Evolutionary conservation across 129 eudicot species (phyloP).

Genomic region (Gnaphalium uliginosum): DNA sequence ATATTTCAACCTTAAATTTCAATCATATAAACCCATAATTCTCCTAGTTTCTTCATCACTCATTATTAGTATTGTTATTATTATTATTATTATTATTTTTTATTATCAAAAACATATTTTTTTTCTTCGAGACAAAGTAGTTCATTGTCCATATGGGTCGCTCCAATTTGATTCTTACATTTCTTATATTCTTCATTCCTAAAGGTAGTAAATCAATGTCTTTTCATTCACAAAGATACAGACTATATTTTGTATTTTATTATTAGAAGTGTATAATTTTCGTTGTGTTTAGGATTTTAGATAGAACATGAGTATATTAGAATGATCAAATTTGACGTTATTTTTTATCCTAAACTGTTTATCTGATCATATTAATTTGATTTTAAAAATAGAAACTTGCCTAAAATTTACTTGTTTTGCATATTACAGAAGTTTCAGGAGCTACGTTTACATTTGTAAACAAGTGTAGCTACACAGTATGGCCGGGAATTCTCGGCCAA

Average conservation of each 20-base stretch:
- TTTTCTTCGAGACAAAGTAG: neutral
- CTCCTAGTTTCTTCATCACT: neutral
- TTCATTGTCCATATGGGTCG: slow-evolving; percentile 23
- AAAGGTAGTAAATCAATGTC: slow-evolving; percentile 24
- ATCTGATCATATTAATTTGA: neutral
- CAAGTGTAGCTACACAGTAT: slow-evolving; percentile 55
- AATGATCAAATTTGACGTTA: neutral
- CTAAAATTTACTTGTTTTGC: neutral
- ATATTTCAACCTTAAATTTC: neutral
- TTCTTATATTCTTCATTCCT: slow-evolving; percentile 3
- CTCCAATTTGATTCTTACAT: slow-evolving; percentile 9
- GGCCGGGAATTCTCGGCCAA: slow-evolving; percentile 71
- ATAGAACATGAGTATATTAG: neutral
- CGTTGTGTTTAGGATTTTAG: neutral
- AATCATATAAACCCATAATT: neutral
- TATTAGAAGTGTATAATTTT: too few relatives aligned
- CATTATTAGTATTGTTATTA: too few relatives aligned
- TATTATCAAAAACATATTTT: neutral
- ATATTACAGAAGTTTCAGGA: slow-evolving; percentile 37
- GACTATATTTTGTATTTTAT: neutral
- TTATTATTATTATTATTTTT: neutral
- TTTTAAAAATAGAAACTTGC: too few relatives aligned
- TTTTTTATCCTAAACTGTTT: neutral
- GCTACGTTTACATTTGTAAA: slow-evolving; percentile 61
- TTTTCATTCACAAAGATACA: neutral